phyloP scores from a whole-genome alignment of 1,284 basidiomycete genomes.

The Austroboletus olivaceoglutinosus region DNA sequence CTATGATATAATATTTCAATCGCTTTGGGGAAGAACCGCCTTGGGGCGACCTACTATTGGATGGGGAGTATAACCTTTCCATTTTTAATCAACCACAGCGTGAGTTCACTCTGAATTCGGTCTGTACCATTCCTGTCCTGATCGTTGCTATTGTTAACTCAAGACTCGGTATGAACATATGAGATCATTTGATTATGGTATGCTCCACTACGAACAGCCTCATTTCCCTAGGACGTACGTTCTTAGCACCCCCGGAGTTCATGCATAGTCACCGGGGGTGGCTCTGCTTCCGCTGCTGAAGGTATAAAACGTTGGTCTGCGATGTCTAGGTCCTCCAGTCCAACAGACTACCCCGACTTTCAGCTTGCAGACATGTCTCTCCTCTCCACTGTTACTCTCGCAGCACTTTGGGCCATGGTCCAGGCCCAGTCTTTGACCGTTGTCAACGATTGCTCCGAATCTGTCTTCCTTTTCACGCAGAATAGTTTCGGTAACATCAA shows the following conservation, averaged over 20 bases:
- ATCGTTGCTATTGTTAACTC: neutral
- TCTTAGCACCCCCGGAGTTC: neutral
- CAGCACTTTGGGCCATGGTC: neutral
- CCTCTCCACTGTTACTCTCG: neutral
- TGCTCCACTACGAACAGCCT: slow-evolving; percentile 3
- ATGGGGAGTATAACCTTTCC: too few species aligned
- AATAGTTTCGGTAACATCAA: slow-evolving; percentile 17
- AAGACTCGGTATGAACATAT: too few species aligned
- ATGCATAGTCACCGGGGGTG: slow-evolving; percentile 1
- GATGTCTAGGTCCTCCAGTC: too few species aligned
- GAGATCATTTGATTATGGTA: neutral
- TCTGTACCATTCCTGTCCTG: neutral
- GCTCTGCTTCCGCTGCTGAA: neutral
- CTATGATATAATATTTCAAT: too few species aligned
- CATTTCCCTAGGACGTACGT: neutral
- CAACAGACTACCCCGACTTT: too few species aligned
- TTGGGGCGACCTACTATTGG: too few species aligned
- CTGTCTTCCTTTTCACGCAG: slow-evolving; percentile 23
- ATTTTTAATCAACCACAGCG: too few species aligned
- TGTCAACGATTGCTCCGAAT: slow-evolving; percentile 12
- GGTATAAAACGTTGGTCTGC: too few species aligned
- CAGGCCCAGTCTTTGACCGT: slow-evolving; percentile 1
- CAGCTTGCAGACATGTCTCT: neutral
- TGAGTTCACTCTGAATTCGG: neutral
- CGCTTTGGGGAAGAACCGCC: too few species aligned